Evolutionary conservation across 2,329 filamentous ascomycete genomes (phyloP), one percentile per base, ranked within the genome.

Genomic region (Trichoderma polysporum): DNA sequence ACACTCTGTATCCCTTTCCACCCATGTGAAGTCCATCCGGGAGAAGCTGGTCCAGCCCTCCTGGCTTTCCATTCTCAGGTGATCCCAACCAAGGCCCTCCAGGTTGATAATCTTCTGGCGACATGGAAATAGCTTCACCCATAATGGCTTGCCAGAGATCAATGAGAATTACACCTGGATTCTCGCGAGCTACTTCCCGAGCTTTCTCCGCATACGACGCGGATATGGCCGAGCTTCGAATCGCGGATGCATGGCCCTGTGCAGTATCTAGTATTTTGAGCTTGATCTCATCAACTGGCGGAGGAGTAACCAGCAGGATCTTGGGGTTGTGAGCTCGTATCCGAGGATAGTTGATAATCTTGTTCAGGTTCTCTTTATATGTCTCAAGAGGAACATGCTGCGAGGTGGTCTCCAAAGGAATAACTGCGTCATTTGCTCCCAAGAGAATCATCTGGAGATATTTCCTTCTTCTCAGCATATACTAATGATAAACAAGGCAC

Each of bases 361-460:
- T 82, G 70, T 78, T 83, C 56, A 97, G 79, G 74, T 97, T 96
- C 65, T 85, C 79, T 75, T 86, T 88, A 81, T 93, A 98, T 68
- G 88, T 80, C 1, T 89, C 84, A n/a, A 97, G 78, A 0, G 92
- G 87, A 8, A 98, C 86, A 76, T 94, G 88, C 78, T 98, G 95
- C 10, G 83, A 82, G 59, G 87, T 88, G 4, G 83, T 82, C 4
- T 85, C 82, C 41, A 86, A 80, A 3, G 88, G 85, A 3, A 96
- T 77, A 64, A 89, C 89, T 3, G 94, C 90, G 78, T 98, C 95
- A 76, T 99, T 98, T 72, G 95, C 92, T 19, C 95, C 95, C 68
- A 97, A 89, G 71, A 97, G 90, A 67, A 97, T 79, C 45, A 91
- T 82, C 91, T 93, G 67, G 33, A 10, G 25, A 17, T 37, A 19